Percentiles rank a stretch among this genome's conserved stretches.
phyloP scores from a whole-genome alignment of 768 basidiomycete genomes.

The Tricholomella constricta region DNA sequence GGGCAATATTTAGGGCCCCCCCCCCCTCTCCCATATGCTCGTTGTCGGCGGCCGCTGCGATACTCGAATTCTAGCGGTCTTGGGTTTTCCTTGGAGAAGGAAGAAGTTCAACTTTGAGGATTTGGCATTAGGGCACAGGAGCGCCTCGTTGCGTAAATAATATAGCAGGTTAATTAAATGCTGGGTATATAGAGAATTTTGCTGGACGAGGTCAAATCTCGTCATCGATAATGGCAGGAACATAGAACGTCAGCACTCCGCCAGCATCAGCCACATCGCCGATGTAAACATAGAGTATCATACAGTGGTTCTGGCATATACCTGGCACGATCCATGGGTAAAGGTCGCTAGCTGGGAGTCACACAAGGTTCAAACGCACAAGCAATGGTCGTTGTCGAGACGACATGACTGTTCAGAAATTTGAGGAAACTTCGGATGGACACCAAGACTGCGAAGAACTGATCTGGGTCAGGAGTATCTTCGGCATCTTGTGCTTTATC shows the following conservation, averaged over 20 bases:
- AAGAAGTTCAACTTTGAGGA: too few species aligned
- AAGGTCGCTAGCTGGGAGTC: not conserved
- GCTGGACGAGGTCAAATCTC: constrained; percentile 20
- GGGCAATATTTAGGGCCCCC: too few species aligned
- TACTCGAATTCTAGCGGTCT: too few species aligned
- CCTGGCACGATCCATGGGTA: constrained; percentile 43
- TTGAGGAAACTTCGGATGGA: constrained; percentile 77
- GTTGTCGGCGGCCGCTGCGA: too few species aligned
- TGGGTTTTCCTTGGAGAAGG: too few species aligned
- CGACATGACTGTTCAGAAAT: constrained; percentile 77
- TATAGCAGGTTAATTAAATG: not conserved
- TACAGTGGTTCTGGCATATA: constrained; percentile 79
- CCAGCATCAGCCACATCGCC: constrained; percentile 78
- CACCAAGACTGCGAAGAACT: constrained; percentile 66
- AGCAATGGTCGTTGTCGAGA: constrained; percentile 84
- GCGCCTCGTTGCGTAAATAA: too few species aligned
- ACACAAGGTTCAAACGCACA: constrained; percentile 49
- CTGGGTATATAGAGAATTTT: constrained; percentile 3
- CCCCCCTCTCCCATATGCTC: too few species aligned
- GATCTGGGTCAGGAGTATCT: constrained; percentile 52
- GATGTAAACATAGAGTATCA: constrained; percentile 89
- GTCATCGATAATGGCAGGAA: constrained; percentile 76
- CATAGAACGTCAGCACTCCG: constrained; percentile 86
- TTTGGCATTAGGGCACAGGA: too few species aligned
- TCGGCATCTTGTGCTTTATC: constrained; percentile 33